phyloP scores from a whole-genome alignment of 2,329 filamentous ascomycete genomes.

The Chrysoporthe austroafricana region DNA sequence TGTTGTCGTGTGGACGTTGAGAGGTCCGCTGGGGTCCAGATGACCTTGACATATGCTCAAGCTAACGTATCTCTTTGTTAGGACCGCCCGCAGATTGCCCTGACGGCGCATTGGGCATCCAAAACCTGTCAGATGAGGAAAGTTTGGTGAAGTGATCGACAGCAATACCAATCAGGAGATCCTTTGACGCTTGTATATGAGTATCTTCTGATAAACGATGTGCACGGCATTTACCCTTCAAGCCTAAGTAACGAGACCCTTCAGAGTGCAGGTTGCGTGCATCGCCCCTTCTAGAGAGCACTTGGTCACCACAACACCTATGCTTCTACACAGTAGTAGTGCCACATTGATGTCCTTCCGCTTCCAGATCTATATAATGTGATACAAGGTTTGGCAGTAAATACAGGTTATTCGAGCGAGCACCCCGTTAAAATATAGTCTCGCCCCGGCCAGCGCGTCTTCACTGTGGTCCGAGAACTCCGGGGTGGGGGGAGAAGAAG shows the following conservation, averaged over 20 bases:
- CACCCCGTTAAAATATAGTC: too few species aligned
- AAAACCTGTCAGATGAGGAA: conserved; percentile 19
- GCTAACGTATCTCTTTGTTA: conserved; percentile 1
- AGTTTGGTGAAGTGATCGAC: conserved; percentile 9
- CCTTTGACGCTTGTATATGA: not conserved
- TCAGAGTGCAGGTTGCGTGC: not conserved
- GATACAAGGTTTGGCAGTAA: too few species aligned
- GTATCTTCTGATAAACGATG: not conserved
- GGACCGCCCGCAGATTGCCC: not conserved
- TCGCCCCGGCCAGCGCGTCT: not conserved
- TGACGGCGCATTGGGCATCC: conserved; percentile 8
- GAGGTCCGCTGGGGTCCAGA: conserved; percentile 14
- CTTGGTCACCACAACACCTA: not conserved
- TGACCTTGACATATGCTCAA: conserved; percentile 14
- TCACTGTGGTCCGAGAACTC: too few species aligned
- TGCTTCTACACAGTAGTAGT: not conserved
- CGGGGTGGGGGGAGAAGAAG: not conserved
- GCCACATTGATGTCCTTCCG: too few species aligned
- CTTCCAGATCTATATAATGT: too few species aligned
- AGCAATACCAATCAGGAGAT: not conserved
- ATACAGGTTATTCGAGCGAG: too few species aligned
- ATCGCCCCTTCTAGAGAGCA: not conserved
- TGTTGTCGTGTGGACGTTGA: conserved; percentile 5
- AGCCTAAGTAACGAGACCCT: not conserved
- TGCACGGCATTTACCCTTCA: not conserved